Evolutionary conservation across 2,329 filamentous ascomycete species (phyloP).

Genomic region (Cladosporium velox): DNA sequence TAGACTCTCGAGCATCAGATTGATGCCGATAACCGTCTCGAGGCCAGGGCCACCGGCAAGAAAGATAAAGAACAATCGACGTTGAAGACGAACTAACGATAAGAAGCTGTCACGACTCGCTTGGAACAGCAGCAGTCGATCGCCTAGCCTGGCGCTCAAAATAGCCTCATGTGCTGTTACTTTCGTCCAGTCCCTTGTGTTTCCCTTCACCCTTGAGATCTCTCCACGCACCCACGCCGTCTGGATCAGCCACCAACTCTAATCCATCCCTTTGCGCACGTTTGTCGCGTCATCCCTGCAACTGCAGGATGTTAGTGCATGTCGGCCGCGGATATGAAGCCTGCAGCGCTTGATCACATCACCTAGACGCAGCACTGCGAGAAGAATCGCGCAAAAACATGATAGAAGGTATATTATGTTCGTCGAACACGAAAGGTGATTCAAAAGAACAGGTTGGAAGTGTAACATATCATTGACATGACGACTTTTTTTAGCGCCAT

Average conservation of each 20-base stretch:
- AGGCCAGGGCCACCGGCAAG: background rate
- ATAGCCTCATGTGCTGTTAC: background rate
- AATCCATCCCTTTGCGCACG: background rate
- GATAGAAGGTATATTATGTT: background rate
- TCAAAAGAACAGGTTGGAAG: background rate
- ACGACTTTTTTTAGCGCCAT: background rate
- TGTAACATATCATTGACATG: background rate
- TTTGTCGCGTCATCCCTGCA: conserved; percentile 10
- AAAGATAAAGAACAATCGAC: background rate
- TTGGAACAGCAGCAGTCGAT: background rate
- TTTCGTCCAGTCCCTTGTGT: background rate
- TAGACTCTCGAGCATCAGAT: background rate
- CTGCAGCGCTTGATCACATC: background rate
- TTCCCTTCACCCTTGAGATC: background rate
- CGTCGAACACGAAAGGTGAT: too few relatives aligned
- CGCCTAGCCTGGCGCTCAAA: background rate
- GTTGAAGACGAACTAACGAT: background rate
- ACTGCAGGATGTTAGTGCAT: background rate
- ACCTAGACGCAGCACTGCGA: background rate
- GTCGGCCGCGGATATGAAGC: background rate
- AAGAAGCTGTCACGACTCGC: conserved; percentile 2
- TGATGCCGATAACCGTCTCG: background rate
- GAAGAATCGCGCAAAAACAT: background rate
- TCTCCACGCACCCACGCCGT: conserved; percentile 4
- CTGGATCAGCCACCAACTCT: conserved; percentile 6